phyloP scores from a whole-genome alignment of 2,329 filamentous ascomycete species.

The Apiospora koreana region DNA sequence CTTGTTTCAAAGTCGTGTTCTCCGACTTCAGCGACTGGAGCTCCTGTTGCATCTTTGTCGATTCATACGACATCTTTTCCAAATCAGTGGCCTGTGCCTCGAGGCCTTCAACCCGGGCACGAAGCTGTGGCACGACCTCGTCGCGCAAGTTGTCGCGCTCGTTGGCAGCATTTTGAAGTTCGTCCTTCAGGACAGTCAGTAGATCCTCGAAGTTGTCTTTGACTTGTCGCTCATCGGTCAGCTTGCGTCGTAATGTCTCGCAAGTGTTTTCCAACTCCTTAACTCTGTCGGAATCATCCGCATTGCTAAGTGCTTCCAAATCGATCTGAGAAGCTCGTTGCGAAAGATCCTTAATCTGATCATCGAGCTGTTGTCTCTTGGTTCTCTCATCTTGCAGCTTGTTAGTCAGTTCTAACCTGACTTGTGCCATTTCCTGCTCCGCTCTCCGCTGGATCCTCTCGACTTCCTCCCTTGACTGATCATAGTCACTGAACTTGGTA shows the following conservation, averaged over 20 bases:
- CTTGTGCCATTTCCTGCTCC: conserved; percentile 87
- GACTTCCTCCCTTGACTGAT: conserved; percentile 68
- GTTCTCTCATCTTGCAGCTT: conserved; percentile 87
- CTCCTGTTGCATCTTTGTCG: conserved; percentile 85
- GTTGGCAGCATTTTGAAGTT: conserved; percentile 79
- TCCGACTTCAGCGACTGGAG: conserved; percentile 69
- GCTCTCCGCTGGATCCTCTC: conserved; percentile 80
- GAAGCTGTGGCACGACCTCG: conserved; percentile 79
- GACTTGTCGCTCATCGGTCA: conserved; percentile 81
- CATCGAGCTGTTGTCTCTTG: conserved; percentile 74
- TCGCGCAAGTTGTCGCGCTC: conserved; percentile 92
- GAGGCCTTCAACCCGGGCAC: conserved; percentile 74
- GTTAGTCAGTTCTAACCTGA: conserved; percentile 80
- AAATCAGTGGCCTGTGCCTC: conserved; percentile 73
- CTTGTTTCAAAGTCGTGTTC: conserved; percentile 56
- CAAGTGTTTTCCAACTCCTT: conserved; percentile 78
- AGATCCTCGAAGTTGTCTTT: conserved; percentile 96
- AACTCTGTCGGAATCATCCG: conserved; percentile 62
- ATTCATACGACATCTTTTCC: conserved; percentile 75
- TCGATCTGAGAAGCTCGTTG: conserved; percentile 70
- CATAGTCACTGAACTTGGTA: conserved; percentile 70
- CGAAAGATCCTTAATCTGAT: conserved; percentile 80
- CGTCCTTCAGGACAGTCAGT: conserved; percentile 77
- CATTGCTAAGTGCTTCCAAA: conserved; percentile 53
- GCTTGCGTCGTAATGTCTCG: conserved; percentile 78